Evolutionary conservation across 768 basidiomycete genomes (phyloP), one percentile per base, ranked within the genome.

Genomic region (Lanmaoa pseudosensibilis): DNA sequence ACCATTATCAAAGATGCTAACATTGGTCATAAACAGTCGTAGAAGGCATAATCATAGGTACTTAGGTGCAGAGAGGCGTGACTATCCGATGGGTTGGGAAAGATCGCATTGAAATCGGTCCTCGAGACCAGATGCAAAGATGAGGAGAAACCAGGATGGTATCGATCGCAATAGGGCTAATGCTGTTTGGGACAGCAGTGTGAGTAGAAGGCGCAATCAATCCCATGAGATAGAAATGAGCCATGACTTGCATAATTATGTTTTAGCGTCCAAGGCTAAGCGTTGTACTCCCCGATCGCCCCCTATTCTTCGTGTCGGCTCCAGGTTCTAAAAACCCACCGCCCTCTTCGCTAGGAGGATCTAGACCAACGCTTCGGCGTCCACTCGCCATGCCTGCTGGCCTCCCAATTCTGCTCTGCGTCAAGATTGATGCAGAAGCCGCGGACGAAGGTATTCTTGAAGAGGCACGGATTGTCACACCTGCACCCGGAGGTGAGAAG

Each of bases 391-490:
- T 63, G 16, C 81, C 70, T 19, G 51, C 50, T 15, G 74, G 73
- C 25, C 74, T 57, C 7, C 80, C 83, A 70, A 75, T 83, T 78
- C 70, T 81, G 75, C 49, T 79, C 69, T 52, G 82, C 61, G 50
- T 67, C 40, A 74, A 60, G 46, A 64, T 19, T 6, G 68, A 73
- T n/a, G 74, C 50, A 19, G 69, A 68, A n/a, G 62, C 56, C 6
- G 67, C 50, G 30, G 78, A 74, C 7, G 76, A 65, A 15, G 80
- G 75, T 55, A 74, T 65, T 62, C 77, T 78, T 10, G 76, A 74
- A 32, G 75, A 64, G 2, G 73, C 65, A 55, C 84, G 79, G 44
- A 81, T 66, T 3, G 83, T 82, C 34, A 83, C 74, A 58, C 80
- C 80, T 23, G 78, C 40, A 55, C 77, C 73, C 25, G 71, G 57